A percentile compares a stretch with the other conserved stretches of the same genome.
These are phyloP conservation scores for Parastagonospora avenae DNA, from an alignment of 2,329 filamentous ascomycete genomes.

Conservation along the genomic window DNA sequence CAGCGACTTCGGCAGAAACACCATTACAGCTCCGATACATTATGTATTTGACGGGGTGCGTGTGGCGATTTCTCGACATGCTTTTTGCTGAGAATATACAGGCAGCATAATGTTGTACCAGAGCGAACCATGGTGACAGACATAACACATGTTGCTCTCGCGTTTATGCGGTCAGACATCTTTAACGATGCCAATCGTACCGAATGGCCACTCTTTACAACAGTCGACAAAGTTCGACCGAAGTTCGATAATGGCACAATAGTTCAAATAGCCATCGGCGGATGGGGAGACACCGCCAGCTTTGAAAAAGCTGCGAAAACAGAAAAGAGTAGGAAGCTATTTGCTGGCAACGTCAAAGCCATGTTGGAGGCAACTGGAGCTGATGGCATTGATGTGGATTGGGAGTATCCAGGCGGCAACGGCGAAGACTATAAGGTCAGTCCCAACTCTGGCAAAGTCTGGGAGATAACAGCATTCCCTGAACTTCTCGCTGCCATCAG, in stretches of 20 bases:
- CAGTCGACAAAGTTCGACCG: constrained; percentile 27
- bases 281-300: constrained; percentile 71
- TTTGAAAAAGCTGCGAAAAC: constrained; percentile 64
- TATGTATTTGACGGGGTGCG: no score
- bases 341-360: constrained; percentile 66
- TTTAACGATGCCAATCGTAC: constrained; percentile 30
- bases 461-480: constrained; percentile 67
- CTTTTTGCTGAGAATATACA: constrained; percentile 5
- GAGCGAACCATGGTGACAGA: constrained; percentile 15
- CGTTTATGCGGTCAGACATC: constrained; percentile 36
- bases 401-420: constrained; percentile 69
- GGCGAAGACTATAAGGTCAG: constrained; percentile 69
- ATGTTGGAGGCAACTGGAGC: constrained; percentile 66
- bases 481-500: constrained; percentile 67
- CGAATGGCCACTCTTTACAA: constrained; percentile 35
- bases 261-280: constrained; percentile 69
- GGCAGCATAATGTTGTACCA: constrained; percentile 37
- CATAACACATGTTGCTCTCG: constrained; percentile 36
- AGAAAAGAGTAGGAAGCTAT: constrained; percentile 55
- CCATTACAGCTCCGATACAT: no score
- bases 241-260: constrained; percentile 49
- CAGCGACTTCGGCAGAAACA: no score
- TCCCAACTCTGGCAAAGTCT: constrained; percentile 63
- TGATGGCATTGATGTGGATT: constrained; percentile 70
- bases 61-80: background rate